Percentiles rank a stretch among this genome's conserved stretches.
Conservation (phyloP, 306 rosid species). For the Pyrus pyrifolia region DNA sequence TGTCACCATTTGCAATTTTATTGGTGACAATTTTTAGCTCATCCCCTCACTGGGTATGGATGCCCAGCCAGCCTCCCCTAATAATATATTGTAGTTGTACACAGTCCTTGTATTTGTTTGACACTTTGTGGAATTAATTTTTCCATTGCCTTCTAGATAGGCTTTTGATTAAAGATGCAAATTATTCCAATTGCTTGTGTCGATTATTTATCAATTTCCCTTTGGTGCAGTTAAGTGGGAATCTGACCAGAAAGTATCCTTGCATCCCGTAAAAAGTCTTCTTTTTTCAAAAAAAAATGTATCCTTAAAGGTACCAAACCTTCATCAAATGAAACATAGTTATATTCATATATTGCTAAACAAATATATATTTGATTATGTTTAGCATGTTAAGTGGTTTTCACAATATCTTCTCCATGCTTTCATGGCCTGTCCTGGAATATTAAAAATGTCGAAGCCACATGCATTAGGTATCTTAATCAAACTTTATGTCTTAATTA, state of each 20-base stretch:
- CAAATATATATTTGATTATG: neutral
- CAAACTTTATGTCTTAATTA: slow-evolving; percentile 17
- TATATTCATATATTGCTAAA: slow-evolving; percentile 13
- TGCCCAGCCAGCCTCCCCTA: neutral
- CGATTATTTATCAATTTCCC: slow-evolving; percentile 1
- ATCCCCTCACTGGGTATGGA: slow-evolving; percentile 23
- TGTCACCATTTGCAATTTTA: slow-evolving; percentile 42
- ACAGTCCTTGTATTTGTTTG: neutral
- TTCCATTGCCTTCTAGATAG: slow-evolving; percentile 31
- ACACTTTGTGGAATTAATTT: slow-evolving; percentile 23
- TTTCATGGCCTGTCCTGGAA: slow-evolving; percentile 15
- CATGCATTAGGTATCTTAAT: slow-evolving; percentile 49
- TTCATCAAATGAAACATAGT: slow-evolving; percentile 19
- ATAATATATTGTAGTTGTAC: slow-evolving; percentile 7
- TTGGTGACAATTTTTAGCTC: slow-evolving; percentile 11
- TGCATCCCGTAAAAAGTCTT: slow-evolving; percentile 7
- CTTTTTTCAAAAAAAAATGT: slow-evolving; percentile 26
- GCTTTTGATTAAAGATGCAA: slow-evolving; percentile 26
- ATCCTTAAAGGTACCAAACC: slow-evolving; percentile 60
- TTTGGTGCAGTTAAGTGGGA: slow-evolving; percentile 20
- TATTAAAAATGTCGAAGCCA: slow-evolving; percentile 30
- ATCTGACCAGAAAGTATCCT: slow-evolving; percentile 34
- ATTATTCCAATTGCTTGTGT: slow-evolving; percentile 4
- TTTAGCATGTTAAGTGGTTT: slow-evolving; percentile 8
- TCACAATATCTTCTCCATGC: slow-evolving; percentile 11